Conservation (phyloP, 2,329 filamentous ascomycete genomes). For the Trichoderma citrinoviride region DNA sequence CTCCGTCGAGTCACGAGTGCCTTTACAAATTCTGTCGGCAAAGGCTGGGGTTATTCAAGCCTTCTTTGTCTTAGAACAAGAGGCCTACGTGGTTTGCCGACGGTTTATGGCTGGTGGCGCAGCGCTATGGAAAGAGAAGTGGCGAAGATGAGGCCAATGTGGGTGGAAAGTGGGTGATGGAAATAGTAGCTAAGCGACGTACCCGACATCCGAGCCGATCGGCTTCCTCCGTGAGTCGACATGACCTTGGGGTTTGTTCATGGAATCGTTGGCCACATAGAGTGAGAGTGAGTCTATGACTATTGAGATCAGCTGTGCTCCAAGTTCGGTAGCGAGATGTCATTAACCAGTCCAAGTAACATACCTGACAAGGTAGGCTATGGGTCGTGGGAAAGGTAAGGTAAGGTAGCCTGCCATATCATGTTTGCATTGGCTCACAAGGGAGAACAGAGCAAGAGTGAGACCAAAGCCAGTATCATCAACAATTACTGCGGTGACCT, state of each 20-base stretch:
- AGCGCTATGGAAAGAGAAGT: neutral
- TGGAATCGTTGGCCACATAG: neutral
- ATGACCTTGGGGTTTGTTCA: neutral
- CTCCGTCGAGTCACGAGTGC: neutral
- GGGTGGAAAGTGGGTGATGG: neutral
- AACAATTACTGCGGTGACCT: too few species aligned
- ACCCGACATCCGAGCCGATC: conserved; percentile 33
- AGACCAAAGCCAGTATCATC: too few species aligned
- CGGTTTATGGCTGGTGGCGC: conserved; percentile 9
- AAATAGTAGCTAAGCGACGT: conserved; percentile 9
- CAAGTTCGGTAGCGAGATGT: neutral
- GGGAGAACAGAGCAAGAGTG: too few species aligned
- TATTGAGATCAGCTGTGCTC: neutral
- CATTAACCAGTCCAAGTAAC: neutral
- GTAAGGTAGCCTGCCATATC: neutral
- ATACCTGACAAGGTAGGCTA: too few species aligned
- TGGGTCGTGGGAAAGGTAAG: too few species aligned
- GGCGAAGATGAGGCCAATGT: neutral
- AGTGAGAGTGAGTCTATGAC: neutral
- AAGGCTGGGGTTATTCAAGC: neutral
- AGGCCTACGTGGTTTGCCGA: neutral
- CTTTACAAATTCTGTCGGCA: neutral
- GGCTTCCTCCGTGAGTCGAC: neutral
- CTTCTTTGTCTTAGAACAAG: neutral
- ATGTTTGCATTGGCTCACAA: too few species aligned